phyloP scores from a whole-genome alignment of 768 basidiomycete genomes.

The Xerocomellus chrysenteron region DNA sequence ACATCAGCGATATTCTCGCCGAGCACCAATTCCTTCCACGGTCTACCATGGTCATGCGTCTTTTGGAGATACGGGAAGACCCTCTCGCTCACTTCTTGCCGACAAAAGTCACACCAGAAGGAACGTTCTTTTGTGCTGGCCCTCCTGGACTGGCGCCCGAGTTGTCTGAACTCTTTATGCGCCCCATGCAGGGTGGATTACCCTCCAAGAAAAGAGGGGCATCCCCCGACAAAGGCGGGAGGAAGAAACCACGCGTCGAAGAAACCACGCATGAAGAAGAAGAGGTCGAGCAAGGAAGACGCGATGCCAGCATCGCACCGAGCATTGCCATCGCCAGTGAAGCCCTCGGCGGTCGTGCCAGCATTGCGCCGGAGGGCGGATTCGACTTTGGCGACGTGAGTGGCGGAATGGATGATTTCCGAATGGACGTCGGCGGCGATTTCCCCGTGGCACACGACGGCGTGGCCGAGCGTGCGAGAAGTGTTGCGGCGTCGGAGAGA shows the following conservation, averaged over 20 bases:
- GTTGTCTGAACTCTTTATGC: constrained; percentile 80
- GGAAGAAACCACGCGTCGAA: constrained; percentile 59
- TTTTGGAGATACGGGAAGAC: constrained; percentile 83
- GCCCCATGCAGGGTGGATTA: constrained; percentile 53
- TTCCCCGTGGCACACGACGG: constrained; percentile 35
- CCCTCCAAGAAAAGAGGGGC: constrained; percentile 59
- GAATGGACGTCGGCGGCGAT: constrained; percentile 61
- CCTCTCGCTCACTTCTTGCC: constrained; percentile 86
- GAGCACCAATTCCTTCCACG: constrained; percentile 85
- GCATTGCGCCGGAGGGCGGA: constrained; percentile 53
- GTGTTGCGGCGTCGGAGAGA: constrained; percentile 52
- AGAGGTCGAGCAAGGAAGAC: constrained; percentile 69
- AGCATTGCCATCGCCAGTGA: constrained; percentile 61
- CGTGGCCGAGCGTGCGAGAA: constrained; percentile 42
- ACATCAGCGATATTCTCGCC: constrained; percentile 70
- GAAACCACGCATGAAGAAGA: constrained; percentile 48
- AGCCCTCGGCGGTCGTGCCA: constrained; percentile 49
- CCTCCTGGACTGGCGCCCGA: constrained; percentile 84
- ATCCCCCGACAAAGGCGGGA: constrained; percentile 56
- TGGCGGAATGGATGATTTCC: constrained; percentile 62
- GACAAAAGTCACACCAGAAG: constrained; percentile 67
- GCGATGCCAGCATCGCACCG: constrained; percentile 62
- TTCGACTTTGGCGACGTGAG: constrained; percentile 65
- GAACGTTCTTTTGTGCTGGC: constrained; percentile 77
- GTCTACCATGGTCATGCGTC: constrained; percentile 80